Percentiles rank a stretch among this genome's conserved stretches.
These are phyloP conservation scores for Chrysoporthe cubensis DNA, from an alignment of 2,329 filamentous ascomycete species.

Conservation along the genomic window DNA sequence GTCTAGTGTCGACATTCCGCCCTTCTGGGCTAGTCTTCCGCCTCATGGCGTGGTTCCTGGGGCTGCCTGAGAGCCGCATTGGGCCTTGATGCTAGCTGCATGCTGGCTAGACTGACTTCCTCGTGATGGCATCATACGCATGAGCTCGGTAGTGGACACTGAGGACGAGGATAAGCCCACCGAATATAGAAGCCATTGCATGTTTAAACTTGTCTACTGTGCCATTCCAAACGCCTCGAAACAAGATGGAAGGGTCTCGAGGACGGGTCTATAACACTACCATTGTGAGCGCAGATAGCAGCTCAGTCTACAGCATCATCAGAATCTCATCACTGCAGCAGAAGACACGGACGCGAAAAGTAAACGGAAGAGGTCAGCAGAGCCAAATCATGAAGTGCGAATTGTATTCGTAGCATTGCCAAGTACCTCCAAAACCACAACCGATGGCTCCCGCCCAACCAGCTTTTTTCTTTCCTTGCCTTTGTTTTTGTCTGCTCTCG, in stretches of 20 bases:
- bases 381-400: background rate
- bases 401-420: background rate
- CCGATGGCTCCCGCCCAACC: background rate
- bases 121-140: background rate
- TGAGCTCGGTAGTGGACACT: background rate
- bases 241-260: too few relatives aligned
- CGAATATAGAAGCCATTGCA: too few relatives aligned
- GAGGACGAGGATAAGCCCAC: too few relatives aligned
- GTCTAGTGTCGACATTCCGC: background rate
- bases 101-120: background rate
- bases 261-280: background rate
- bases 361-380: background rate
- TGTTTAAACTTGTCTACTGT: too few relatives aligned
- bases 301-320: too few relatives aligned
- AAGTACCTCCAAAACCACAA: background rate
- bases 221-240: too few relatives aligned
- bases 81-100: background rate
- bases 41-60: background rate
- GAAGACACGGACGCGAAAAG: background rate
- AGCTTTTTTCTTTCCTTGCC: background rate
- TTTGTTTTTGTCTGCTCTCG: conserved; percentile 9
- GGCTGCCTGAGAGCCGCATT: background rate
- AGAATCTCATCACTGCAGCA: background rate
- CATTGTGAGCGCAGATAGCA: background rate
- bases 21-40: background rate